Conservation (phyloP, 1,284 basidiomycete genomes). For the Xerocomus amazonicus region DNA sequence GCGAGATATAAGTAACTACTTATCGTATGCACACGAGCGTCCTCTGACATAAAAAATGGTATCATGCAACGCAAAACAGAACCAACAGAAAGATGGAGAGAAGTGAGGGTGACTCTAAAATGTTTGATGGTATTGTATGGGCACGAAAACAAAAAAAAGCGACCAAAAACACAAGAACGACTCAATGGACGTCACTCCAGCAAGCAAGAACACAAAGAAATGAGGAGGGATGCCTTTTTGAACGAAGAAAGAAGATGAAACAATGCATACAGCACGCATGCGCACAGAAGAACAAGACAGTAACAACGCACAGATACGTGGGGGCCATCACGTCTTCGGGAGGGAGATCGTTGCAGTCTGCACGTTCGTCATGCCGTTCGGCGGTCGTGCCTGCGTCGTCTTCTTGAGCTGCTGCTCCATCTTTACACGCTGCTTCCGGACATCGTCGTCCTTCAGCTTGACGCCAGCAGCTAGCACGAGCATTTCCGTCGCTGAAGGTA, state of each 20-base stretch:
- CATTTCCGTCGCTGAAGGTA: constrained; percentile 60
- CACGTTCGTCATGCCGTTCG: constrained; percentile 25
- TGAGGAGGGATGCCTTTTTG: too few species aligned
- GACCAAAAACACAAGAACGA: neutral
- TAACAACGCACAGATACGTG: too few species aligned
- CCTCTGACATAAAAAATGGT: neutral
- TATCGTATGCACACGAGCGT: neutral
- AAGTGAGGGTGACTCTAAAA: neutral
- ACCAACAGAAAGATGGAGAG: neutral
- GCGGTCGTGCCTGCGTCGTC: constrained; percentile 45
- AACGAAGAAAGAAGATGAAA: neutral
- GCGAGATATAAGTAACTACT: too few species aligned
- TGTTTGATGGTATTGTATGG: neutral
- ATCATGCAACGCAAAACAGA: neutral
- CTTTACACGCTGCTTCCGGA: constrained; percentile 71
- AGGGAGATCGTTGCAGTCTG: constrained; percentile 30
- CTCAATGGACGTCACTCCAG: neutral
- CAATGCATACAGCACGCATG: neutral
- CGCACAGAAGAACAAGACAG: neutral
- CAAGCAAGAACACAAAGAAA: neutral
- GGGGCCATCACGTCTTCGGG: constrained; percentile 20
- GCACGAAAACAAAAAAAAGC: neutral
- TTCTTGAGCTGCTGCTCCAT: constrained; percentile 64
- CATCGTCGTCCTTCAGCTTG: constrained; percentile 80
- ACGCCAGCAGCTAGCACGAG: constrained; percentile 58